Conservation (phyloP, 2,329 filamentous ascomycete species). For the Pseudocercospora fijiensis region DNA sequence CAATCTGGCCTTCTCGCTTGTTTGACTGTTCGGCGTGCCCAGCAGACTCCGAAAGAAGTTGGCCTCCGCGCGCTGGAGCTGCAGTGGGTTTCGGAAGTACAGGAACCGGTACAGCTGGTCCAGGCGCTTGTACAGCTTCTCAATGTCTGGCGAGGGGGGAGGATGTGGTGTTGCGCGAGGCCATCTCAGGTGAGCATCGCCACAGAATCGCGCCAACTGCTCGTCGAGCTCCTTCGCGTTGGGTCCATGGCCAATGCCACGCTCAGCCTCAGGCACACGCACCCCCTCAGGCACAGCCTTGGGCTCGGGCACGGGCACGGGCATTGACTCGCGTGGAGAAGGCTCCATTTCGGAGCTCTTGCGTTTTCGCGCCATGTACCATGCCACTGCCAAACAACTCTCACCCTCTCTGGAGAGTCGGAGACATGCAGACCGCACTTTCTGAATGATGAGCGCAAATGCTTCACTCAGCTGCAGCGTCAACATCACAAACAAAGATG, state of each 20-base stretch:
- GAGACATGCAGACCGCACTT: background rate
- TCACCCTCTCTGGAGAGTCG: background rate
- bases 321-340: background rate
- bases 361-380: slow-evolving; percentile 12
- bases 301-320: background rate
- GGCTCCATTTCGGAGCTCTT: slow-evolving; percentile 17
- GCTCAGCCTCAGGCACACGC: background rate
- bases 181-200: slow-evolving; percentile 4
- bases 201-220: slow-evolving; percentile 6
- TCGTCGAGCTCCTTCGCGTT: background rate
- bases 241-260: background rate
- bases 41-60: slow-evolving; percentile 6
- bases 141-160: background rate
- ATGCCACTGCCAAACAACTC: background rate
- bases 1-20: background rate
- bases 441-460: background rate
- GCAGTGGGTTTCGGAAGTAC: slow-evolving; percentile 8
- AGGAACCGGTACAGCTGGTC: slow-evolving; percentile 2
- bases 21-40: background rate
- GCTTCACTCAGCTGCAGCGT: background rate
- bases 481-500: background rate
- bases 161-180: background rate
- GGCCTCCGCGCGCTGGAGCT: background rate
- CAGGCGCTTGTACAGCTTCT: background rate
- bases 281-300: background rate